Evolutionary conservation across 192 early-diverging fungal species (phyloP), one percentile per base, ranked within the genome.

Genomic region (Chytriomyces sp.): DNA sequence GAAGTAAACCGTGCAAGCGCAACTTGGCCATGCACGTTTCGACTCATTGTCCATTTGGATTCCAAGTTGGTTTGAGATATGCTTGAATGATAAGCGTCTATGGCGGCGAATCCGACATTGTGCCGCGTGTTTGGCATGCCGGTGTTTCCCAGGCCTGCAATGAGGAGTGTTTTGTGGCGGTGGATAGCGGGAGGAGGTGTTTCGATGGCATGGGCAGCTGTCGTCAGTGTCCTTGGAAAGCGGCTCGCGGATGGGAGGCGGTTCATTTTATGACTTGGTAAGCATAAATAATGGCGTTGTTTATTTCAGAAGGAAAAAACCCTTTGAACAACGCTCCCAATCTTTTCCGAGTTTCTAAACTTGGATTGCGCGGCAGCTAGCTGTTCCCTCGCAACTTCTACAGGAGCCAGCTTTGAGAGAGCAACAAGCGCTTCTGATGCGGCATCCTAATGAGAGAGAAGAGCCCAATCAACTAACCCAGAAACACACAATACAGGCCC

Each of bases 121-220:
- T 94, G 93, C 46, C 93, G 79, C 7, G 91, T 93, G 43, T 85
- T 74, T 18, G 90, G 89, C 28, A 85, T 84, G 11, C 82, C 84
- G 59, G 89, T 77, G 83, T 94, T 94, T 50, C 93, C 93, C 18
- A 94, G 83, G 18, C 93, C 93, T 24, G 91, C 89, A 45, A 93
- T 50, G 46, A 68, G 67, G 6, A 68, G 28, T 45, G n/a, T 64
- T 28, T 20, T 59, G 16, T 7, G 57, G 75, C 88, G 46, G 8
- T 24, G 69, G 35, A 23, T 53, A 53, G 47, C n/a, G 45, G 23
- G 46, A 49, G 49, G 13, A 70, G 24, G 47, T 20, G 18, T n/a
- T 53, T 53, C 53, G 7, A 23, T 53, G 24, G 59, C 48, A 46
- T 61, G 70, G 69, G 23, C 50, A 8, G 35, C 35, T 35, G 35